A percentile compares a stretch with the other conserved stretches of the same genome.
phyloP scores from a whole-genome alignment of 2,329 filamentous ascomycete species.

The Malbranchea cinnamomea region DNA sequence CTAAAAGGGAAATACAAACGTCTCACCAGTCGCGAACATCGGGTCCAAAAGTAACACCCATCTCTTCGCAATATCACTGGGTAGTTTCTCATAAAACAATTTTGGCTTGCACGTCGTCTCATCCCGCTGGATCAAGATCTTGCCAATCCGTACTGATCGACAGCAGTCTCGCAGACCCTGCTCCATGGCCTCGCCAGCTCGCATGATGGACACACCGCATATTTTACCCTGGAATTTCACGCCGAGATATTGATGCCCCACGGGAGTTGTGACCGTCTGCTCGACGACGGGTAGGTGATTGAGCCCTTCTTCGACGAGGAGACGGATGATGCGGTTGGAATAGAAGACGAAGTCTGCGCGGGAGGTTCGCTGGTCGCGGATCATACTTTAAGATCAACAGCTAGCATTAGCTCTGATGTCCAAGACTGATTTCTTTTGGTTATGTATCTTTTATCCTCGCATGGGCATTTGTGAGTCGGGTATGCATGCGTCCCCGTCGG shows the following conservation, averaged over 20 bases:
- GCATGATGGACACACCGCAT: conserved; percentile 96
- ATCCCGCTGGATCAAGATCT: conserved; percentile 94
- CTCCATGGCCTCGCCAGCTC: conserved; percentile 96
- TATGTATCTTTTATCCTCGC: too few species aligned
- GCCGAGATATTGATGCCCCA: conserved; percentile 74
- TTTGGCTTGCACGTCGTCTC: conserved; percentile 87
- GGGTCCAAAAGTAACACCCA: conserved; percentile 93
- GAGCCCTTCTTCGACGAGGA: conserved; percentile 90
- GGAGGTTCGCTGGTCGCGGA: conserved; percentile 76
- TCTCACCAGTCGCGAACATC: conserved; percentile 92
- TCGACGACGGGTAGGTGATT: conserved; percentile 90
- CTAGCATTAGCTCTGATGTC: conserved; percentile 5
- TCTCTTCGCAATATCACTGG: conserved; percentile 77
- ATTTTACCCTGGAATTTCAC: conserved; percentile 97
- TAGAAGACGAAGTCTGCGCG: conserved; percentile 99
- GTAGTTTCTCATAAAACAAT: conserved; percentile 95
- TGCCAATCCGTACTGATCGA: conserved; percentile 92
- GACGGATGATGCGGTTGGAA: conserved; percentile 91
- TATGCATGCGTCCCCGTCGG: background rate
- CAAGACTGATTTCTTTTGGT: background rate
- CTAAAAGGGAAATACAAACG: conserved; percentile 1
- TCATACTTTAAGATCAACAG: conserved; percentile 54
- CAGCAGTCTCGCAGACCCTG: conserved; percentile 93
- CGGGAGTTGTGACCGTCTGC: conserved; percentile 78
- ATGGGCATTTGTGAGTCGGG: background rate